A percentile compares a stretch with the other conserved stretches of the same genome.
These are phyloP conservation scores for Dryadomyces sulphureus DNA, from an alignment of 2,329 filamentous ascomycete genomes.

Conservation along the genomic window DNA sequence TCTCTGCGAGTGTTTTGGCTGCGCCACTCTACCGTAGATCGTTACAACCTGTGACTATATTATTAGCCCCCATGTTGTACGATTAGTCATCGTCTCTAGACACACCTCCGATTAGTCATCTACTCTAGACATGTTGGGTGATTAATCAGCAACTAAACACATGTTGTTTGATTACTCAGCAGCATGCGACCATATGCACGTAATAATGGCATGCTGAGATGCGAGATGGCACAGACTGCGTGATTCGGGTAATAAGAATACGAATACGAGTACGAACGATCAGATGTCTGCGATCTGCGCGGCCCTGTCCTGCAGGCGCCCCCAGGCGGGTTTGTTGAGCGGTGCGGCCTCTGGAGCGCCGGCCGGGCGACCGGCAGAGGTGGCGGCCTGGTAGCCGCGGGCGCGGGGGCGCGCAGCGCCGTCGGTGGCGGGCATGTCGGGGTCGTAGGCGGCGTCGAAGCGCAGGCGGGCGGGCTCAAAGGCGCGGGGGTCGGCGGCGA, in stretches of 20 bases:
- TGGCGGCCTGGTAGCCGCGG: constrained; percentile 72
- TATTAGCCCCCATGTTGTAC: too few relatives aligned
- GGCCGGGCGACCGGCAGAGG: constrained; percentile 44
- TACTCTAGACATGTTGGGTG: too few relatives aligned
- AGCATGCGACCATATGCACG: background rate
- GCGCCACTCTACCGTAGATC: too few relatives aligned
- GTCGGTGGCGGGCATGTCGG: constrained; percentile 55
- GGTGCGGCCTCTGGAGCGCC: constrained; percentile 31
- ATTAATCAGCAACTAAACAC: too few relatives aligned
- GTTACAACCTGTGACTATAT: too few relatives aligned
- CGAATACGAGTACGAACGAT: background rate
- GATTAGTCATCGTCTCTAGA: background rate
- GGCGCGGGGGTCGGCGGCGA: constrained; percentile 33
- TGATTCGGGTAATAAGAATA: too few relatives aligned
- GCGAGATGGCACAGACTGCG: too few relatives aligned
- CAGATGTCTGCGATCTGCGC: background rate
- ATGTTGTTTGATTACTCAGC: too few relatives aligned
- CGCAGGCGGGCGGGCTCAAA: constrained; percentile 39
- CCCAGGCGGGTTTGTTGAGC: constrained; percentile 56
- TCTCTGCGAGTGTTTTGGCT: too few relatives aligned
- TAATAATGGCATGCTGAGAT: background rate
- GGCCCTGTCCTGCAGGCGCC: constrained; percentile 20
- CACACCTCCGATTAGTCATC: too few relatives aligned
- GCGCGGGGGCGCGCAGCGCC: constrained; percentile 67
- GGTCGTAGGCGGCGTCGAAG: constrained; percentile 46